Base-by-base conservation (phyloP, 192 early-diverging fungal species). In the Backusella liffmaniae region DNA sequence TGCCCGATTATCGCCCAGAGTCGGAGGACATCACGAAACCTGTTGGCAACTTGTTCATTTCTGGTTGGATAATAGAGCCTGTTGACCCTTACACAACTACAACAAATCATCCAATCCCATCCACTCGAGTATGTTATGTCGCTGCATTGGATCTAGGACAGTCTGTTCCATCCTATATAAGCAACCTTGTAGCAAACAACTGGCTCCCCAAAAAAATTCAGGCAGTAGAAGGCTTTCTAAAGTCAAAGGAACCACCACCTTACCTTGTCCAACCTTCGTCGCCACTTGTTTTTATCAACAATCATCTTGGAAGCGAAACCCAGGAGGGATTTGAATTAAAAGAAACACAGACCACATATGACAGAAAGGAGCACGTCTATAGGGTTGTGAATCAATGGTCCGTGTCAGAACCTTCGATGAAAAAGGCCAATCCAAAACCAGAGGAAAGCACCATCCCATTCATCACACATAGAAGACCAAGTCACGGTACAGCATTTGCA, bases 41-140 rank as follows among this genome's bases (percentile, higher is more conserved):
- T 2, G 32, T 73, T 23, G 86, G 79, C 13, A 81, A 77, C 12
- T 23, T 88, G 2, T 82, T 84, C 32, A 72, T 88, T 1, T 84
- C 82, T 36, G 86, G 84, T 4, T 88, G 86, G 86, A 86, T 88
- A 16, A 68, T 88, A 10, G 86, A 86, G 34, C 73, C 81, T 0
- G 83, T 88, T 15, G 86, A 88, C 35, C 86, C 86, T 0, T 88
- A 88, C 35, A 88, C 83, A 5, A 82, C 86, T 16, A 82, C 84
- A 32, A 79, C 81, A 30, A 88, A 81, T 21, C 86, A 88, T 68
- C 86, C 84, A 3, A 88, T 88, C 15, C 86, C 86, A 7, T 88
- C 86, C 1, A 86, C 82, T 4, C 83, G 86, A 5, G 86, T 83
- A 16, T 86, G 84, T 0, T 86, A 77, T 49, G 84, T 88, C 69